Conservation (phyloP, 495 filamentous ascomycete species). For the Penicillium lividum region DNA sequence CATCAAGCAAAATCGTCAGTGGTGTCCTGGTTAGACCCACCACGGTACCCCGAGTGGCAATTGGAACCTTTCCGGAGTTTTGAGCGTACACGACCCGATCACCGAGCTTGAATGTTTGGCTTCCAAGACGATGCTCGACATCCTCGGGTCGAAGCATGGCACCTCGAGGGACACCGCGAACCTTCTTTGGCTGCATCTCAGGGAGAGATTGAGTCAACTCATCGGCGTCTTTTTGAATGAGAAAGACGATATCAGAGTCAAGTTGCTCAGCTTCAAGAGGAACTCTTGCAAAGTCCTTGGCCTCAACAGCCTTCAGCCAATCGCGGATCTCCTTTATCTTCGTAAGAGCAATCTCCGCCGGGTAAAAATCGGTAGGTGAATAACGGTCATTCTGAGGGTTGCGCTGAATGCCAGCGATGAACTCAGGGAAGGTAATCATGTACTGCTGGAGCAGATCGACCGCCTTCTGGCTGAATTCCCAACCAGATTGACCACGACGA, state of each 20-base stretch:
- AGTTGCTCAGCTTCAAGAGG: constrained; percentile 94
- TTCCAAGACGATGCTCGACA: constrained; percentile 83
- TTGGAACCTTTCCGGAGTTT: constrained; percentile 91
- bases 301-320: constrained; percentile 89
- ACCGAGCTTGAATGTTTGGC: constrained; percentile 81
- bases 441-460: constrained; percentile 78
- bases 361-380: constrained; percentile 84
- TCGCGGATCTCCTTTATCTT: constrained; percentile 80
- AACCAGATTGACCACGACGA: constrained; percentile 76
- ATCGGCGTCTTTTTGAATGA: constrained; percentile 79
- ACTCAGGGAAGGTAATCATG: constrained; percentile 92
- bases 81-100: constrained; percentile 93
- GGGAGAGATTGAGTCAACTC: constrained; percentile 49
- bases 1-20: constrained; percentile 78
- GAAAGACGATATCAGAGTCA: constrained; percentile 82
- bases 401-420: constrained; percentile 80
- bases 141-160: constrained; percentile 89
- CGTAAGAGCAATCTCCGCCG: constrained; percentile 59
- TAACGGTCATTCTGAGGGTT: constrained; percentile 74
- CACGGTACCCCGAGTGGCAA: constrained; percentile 87
- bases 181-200: constrained; percentile 55
- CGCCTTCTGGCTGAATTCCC: constrained; percentile 92
- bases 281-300: constrained; percentile 88
- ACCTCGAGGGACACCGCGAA: constrained; percentile 76
- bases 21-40: constrained; percentile 86